Conservation (phyloP, 305 asterid species). For the Solanum chacoense region DNA sequence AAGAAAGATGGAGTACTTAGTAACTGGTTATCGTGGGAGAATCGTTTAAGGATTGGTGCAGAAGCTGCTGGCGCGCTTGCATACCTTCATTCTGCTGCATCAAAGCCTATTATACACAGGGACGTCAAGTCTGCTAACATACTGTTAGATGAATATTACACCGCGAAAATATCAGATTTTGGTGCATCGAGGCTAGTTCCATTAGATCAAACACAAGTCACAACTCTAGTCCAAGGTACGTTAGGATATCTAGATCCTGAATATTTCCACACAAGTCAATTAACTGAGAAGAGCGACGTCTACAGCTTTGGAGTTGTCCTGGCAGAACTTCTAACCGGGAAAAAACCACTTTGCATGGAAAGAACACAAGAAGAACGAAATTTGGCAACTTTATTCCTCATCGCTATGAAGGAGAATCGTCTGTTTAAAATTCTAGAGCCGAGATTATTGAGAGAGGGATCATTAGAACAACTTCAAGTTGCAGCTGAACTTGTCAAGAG, state of each 20-base stretch:
- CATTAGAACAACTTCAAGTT: conserved; percentile 9
- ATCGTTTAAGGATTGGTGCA: neutral
- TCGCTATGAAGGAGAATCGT: conserved; percentile 7
- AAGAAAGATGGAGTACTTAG: conserved; percentile 6
- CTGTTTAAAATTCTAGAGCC: conserved; percentile 20
- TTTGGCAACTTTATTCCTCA: conserved; percentile 6
- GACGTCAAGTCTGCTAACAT: neutral
- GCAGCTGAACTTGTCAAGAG: conserved; percentile 14
- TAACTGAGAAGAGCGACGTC: neutral
- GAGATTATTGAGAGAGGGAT: conserved; percentile 15
- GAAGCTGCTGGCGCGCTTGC: neutral
- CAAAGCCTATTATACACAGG: neutral
- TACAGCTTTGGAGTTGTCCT: conserved; percentile 4
- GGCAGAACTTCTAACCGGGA: neutral
- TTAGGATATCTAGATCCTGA: neutral
- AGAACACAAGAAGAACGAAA: conserved; percentile 11
- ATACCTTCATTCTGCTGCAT: conserved; percentile 3
- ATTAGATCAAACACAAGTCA: neutral
- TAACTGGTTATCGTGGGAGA: conserved; percentile 6
- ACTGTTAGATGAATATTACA: neutral
- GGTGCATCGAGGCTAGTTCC: neutral
- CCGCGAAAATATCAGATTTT: neutral
- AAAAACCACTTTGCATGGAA: conserved; percentile 20
- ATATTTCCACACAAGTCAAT: neutral
- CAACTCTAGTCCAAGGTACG: neutral